These are phyloP conservation scores for Eucalyptus marginata DNA, from an alignment of 345 rosid species.

Conservation along the genomic window DNA sequence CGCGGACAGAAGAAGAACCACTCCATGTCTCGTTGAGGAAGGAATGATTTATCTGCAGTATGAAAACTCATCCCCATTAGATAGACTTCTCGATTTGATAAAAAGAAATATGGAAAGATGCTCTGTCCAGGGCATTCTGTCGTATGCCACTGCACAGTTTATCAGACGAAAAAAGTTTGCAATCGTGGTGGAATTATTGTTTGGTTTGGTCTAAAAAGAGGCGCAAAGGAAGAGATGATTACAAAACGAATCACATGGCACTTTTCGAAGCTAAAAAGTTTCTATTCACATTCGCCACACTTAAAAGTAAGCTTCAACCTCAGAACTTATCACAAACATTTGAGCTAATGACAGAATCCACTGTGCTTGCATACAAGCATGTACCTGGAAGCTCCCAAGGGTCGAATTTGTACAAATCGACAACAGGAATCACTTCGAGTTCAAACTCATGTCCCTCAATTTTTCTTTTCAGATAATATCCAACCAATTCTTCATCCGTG, in stretches of 20 bases:
- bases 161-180: not conserved
- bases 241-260: constrained; percentile 9
- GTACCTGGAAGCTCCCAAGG: constrained; percentile 95
- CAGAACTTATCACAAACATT: not conserved
- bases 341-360: not conserved
- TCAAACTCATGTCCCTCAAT: constrained; percentile 58
- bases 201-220: not conserved
- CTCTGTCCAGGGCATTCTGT: not conserved
- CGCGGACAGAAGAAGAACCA: constrained; percentile 94
- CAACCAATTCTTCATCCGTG: constrained; percentile 76
- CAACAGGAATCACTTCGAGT: constrained; percentile 75
- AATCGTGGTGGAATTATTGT: not conserved
- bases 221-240: not conserved
- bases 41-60: constrained; percentile 66
- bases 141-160: not conserved
- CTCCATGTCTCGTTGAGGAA: constrained; percentile 67
- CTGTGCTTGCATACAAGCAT: not conserved
- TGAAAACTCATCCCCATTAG: not conserved
- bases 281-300: not conserved
- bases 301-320: not conserved
- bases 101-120: not conserved
- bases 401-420: constrained; percentile 84
- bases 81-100: not conserved
- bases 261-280: constrained; percentile 3
- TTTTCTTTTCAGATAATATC: constrained; percentile 75